These are phyloP conservation scores for Hypsizygus ulmarius DNA, from an alignment of 1,284 basidiomycete genomes.

Conservation along the genomic window DNA sequence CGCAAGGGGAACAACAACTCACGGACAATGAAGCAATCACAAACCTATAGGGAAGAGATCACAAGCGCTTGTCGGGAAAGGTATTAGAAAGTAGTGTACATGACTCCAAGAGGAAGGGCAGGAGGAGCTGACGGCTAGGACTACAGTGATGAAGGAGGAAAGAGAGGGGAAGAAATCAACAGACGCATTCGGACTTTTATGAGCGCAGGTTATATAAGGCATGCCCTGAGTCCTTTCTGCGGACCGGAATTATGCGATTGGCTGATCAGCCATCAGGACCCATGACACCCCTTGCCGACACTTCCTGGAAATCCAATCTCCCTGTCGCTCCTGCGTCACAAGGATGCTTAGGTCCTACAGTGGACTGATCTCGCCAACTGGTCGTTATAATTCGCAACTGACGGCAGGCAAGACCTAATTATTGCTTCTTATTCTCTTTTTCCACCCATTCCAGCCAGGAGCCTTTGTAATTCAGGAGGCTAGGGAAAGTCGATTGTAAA, in stretches of 20 bases:
- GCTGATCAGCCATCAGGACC: constrained; percentile 27
- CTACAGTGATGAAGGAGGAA: constrained; percentile 6
- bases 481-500: constrained; percentile 26
- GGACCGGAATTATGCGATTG: constrained; percentile 42
- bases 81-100: neutral
- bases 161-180: constrained; percentile 7
- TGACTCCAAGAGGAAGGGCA: neutral
- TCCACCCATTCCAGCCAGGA: constrained; percentile 92
- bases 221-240: constrained; percentile 40
- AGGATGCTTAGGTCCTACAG: neutral
- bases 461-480: constrained; percentile 84
- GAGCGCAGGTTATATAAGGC: constrained; percentile 14
- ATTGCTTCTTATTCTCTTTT: constrained; percentile 46
- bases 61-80: too few relatives aligned
- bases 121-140: neutral
- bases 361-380: neutral
- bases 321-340: too few relatives aligned
- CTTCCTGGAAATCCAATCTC: too few relatives aligned
- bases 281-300: constrained; percentile 23
- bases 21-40: too few relatives aligned
- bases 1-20: too few relatives aligned
- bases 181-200: constrained; percentile 14
- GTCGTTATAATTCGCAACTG: neutral
- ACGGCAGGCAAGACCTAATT: neutral
- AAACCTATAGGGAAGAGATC: too few relatives aligned